phyloP scores from a whole-genome alignment of 2,329 filamentous ascomycete species.

The Chalaropsis thielavioides region DNA sequence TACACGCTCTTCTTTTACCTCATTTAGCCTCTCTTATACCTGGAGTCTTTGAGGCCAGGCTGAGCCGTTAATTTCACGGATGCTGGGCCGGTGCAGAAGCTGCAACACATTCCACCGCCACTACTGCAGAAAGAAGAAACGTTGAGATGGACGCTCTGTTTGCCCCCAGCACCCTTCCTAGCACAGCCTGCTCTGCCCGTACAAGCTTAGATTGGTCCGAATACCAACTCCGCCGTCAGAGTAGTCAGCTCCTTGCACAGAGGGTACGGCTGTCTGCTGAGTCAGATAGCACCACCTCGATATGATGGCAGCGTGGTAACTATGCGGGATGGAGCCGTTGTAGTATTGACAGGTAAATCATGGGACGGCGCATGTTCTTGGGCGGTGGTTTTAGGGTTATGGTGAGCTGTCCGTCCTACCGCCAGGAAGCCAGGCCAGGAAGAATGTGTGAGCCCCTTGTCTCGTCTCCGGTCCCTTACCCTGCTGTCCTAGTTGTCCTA shows the following conservation, averaged over 20 bases:
- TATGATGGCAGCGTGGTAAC: background rate
- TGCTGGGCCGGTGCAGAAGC: background rate
- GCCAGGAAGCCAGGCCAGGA: too few species aligned
- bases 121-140: background rate
- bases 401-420: too few species aligned
- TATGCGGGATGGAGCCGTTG: background rate
- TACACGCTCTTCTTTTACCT: background rate
- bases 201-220: background rate
- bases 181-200: background rate
- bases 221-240: background rate
- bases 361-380: too few species aligned
- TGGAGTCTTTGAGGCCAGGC: background rate
- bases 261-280: too few species aligned
- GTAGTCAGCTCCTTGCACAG: too few species aligned
- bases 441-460: background rate
- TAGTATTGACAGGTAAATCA: background rate
- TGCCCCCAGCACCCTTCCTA: background rate
- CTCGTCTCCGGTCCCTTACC: background rate
- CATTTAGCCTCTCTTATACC: background rate
- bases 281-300: too few species aligned
- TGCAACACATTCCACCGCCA: background rate
- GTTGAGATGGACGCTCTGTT: background rate
- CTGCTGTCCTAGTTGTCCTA: background rate
- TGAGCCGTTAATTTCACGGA: background rate
- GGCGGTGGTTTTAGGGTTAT: background rate